phyloP scores from a whole-genome alignment of 1,284 basidiomycete genomes.

The Mycosarcoma maydis region DNA sequence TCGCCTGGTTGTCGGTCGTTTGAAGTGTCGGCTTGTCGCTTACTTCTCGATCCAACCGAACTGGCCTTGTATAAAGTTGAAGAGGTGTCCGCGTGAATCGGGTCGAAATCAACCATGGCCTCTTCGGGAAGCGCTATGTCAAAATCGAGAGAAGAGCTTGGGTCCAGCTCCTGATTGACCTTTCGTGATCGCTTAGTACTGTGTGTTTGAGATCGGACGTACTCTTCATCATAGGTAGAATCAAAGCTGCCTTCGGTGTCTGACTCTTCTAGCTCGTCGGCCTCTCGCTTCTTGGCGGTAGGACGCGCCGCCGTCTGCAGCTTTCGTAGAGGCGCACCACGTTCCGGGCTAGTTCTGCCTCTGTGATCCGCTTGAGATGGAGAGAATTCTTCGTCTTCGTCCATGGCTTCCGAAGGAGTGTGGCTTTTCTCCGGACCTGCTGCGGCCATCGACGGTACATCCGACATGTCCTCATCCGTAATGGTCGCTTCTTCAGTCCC shows the following conservation, averaged over 20 bases:
- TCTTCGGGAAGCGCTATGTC: constrained; percentile 30
- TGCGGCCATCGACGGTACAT: constrained; percentile 2
- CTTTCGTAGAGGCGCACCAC: neutral
- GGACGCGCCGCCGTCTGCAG: constrained; percentile 12
- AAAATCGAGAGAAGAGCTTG: constrained; percentile 29
- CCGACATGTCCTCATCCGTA: constrained; percentile 31
- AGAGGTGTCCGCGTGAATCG: neutral
- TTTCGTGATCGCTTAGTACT: constrained; percentile 25
- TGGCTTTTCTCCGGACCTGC: neutral
- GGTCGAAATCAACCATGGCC: constrained; percentile 36
- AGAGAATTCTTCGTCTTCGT: constrained; percentile 16
- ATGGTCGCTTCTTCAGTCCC: neutral
- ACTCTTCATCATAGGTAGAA: constrained; percentile 12
- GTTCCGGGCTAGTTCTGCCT: neutral
- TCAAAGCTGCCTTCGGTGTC: constrained; percentile 20
- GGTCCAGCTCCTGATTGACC: constrained; percentile 19
- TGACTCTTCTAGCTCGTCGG: constrained; percentile 27
- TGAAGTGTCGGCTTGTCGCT: constrained; percentile 51
- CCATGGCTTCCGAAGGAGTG: constrained; percentile 6
- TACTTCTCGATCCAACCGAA: constrained; percentile 3
- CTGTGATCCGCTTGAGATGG: neutral
- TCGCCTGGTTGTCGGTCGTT: constrained; percentile 58
- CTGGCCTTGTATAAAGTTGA: neutral
- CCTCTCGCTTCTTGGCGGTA: constrained; percentile 44
- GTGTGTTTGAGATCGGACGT: constrained; percentile 8